phyloP scores from a whole-genome alignment of 1,284 basidiomycete species.

The Neolentinus lepideus region DNA sequence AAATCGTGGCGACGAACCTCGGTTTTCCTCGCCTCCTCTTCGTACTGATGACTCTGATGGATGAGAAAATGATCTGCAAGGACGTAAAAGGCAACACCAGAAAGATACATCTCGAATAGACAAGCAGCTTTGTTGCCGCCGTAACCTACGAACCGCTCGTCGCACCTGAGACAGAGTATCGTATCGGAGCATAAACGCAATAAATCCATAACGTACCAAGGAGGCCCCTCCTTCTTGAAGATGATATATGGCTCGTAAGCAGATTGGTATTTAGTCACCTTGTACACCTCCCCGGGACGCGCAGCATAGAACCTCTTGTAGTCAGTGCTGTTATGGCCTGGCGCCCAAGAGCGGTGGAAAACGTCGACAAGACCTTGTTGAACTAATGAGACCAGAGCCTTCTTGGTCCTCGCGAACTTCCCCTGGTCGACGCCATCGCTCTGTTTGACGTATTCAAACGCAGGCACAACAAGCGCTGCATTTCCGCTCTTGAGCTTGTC shows the following conservation, averaged over 20 bases:
- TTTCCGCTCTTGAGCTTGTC: constrained; percentile 36
- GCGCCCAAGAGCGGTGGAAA: constrained; percentile 73
- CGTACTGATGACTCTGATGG: constrained; percentile 79
- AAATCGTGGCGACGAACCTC: constrained; percentile 38
- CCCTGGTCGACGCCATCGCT: constrained; percentile 49
- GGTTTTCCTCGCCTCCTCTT: constrained; percentile 59
- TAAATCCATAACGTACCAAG: constrained; percentile 41
- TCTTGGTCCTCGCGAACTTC: constrained; percentile 61
- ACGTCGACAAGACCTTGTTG: constrained; percentile 49
- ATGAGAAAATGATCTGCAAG: constrained; percentile 81
- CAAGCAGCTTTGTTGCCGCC: constrained; percentile 69
- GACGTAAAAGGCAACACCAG: constrained; percentile 71
- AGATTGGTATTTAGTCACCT: constrained; percentile 66
- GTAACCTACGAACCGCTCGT: constrained; percentile 85
- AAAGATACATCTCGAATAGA: constrained; percentile 57
- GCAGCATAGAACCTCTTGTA: constrained; percentile 64
- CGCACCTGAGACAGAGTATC: constrained; percentile 46
- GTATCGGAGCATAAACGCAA: constrained; percentile 15
- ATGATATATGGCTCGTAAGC: constrained; percentile 84
- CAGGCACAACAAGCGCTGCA: constrained; percentile 71
- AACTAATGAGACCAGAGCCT: constrained; percentile 48
- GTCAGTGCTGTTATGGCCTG: constrained; percentile 76
- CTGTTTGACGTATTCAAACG: constrained; percentile 68
- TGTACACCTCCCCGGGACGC: constrained; percentile 61
- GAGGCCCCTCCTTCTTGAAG: constrained; percentile 66